These are phyloP conservation scores for Nakazawaea populi DNA, from an alignment of 805 yeast genomes.

Conservation along the genomic window DNA sequence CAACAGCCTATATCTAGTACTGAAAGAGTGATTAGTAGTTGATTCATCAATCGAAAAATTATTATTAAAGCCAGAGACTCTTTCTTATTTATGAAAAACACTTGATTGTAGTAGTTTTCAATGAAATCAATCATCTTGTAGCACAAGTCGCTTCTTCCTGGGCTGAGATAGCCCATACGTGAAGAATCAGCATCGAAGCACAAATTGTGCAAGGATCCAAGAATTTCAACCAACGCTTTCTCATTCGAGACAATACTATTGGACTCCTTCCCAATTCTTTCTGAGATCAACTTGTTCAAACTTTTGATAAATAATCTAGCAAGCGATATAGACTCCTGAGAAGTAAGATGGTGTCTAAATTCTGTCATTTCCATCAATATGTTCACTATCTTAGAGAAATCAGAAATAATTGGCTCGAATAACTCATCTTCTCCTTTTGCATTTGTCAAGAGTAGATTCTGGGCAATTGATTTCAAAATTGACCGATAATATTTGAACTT, in stretches of 20 bases:
- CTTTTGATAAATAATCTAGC: conserved; percentile 13
- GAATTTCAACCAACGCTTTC: conserved; percentile 17
- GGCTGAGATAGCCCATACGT: not conserved
- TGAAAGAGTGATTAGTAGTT: conserved; percentile 33
- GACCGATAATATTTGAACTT: conserved; percentile 22
- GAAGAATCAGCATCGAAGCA: conserved; percentile 17
- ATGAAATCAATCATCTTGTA: conserved; percentile 2
- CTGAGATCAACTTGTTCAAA: conserved; percentile 10
- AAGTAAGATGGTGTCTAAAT: conserved; percentile 21
- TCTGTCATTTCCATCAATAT: conserved; percentile 17
- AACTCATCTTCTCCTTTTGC: conserved; percentile 4
- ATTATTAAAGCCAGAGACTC: conserved; percentile 21
- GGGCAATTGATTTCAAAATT: conserved; percentile 15
- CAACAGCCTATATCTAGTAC: conserved; percentile 33
- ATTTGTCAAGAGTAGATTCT: conserved; percentile 13
- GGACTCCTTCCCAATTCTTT: not conserved
- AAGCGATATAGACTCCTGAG: conserved; percentile 14
- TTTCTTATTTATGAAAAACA: conserved; percentile 12
- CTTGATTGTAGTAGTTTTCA: conserved; percentile 1
- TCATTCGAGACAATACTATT: conserved; percentile 13
- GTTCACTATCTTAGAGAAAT: conserved; percentile 22
- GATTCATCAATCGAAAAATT: conserved; percentile 40
- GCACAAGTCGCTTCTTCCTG: not conserved
- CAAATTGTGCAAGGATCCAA: conserved; percentile 12
- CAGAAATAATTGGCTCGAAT: conserved; percentile 25